A percentile compares a stretch with the other conserved stretches of the same genome.
These are phyloP conservation scores for Ceratonia siliqua DNA, from an alignment of 306 rosid genomes.

Conservation along the genomic window DNA sequence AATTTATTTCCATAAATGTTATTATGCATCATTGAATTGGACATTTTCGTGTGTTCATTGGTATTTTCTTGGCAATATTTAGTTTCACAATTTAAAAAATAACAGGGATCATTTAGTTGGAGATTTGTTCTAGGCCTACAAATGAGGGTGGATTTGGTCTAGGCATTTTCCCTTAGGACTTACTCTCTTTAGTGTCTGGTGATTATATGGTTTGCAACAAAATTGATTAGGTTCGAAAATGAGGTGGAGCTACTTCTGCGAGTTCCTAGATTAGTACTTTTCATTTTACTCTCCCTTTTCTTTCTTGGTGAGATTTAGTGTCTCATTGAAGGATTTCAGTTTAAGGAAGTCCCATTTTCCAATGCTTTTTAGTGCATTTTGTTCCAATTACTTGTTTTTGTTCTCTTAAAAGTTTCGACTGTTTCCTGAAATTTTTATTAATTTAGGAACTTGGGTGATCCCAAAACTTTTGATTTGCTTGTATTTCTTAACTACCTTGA, in stretches of 20 bases:
- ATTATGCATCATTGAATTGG: neutral
- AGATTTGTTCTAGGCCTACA: slow-evolving; percentile 4
- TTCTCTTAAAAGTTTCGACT: neutral
- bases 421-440: neutral
- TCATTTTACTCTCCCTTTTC: slow-evolving; percentile 3
- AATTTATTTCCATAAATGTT: neutral
- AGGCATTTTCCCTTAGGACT: neutral
- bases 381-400: slow-evolving; percentile 2
- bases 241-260: neutral
- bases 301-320: slow-evolving; percentile 22
- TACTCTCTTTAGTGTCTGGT: slow-evolving; percentile 12
- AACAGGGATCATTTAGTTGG: slow-evolving; percentile 14
- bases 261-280: slow-evolving; percentile 1
- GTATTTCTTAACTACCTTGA: neutral
- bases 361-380: slow-evolving; percentile 24
- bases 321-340: neutral
- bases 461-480: slow-evolving; percentile 25
- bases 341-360: slow-evolving; percentile 17
- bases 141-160: slow-evolving; percentile 13
- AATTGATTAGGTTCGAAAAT: neutral
- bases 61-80: neutral
- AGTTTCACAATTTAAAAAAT: slow-evolving; percentile 3
- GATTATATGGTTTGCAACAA: slow-evolving; percentile 10
- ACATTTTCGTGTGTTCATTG: neutral
- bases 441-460: slow-evolving; percentile 28